Base-by-base conservation (phyloP, 805 yeast species). In the Kuraishia floccosa region DNA sequence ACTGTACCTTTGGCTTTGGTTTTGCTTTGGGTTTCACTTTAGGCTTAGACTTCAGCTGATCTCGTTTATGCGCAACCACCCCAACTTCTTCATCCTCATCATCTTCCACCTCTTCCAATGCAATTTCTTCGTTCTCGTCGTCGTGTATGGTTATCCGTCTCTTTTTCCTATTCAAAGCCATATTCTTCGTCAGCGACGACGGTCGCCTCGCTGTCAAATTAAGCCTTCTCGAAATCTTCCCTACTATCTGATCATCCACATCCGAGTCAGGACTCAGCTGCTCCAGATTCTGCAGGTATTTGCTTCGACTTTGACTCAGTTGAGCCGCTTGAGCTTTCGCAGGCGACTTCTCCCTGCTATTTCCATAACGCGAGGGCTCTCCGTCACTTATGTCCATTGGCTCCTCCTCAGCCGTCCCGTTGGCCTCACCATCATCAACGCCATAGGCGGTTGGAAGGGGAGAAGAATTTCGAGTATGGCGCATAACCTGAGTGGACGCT, bases 41-140 rank as follows among this genome's bases (percentile, higher is more conserved):
- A 28, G 2, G 18, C 25, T 24, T 30, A 11, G 38, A 33, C 14
- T 40, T 39, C 12, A 31, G 36, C 16, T 33, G 39, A 11, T 30
- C 37, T 6, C 38, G 39, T 11, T 39, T 31, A 7, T 16, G 24
- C n/a, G 33, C 33, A n/a, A n/a, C n/a, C n/a, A n/a, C n/a, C n/a
- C n/a, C n/a, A n/a, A n/a, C n/a, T 10, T 31, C 35, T 13, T 28
- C 27, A 5, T 24, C 25, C 13, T 25, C 28, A 11, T 18, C 30
- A 10, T 25, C 30, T n/a, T 24, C 25, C 21, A 15, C 25, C n/a
- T 17, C 23, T 5, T 55, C 56, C 27, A 55, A 38, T 5, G 60
- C 62, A 53, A 56, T 55, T 11, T 37, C 44, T 35, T 52, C 56
- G n/a, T n/a, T n/a, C n/a, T n/a, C n/a, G n/a, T n/a, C n/a, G n/a